phyloP scores from a whole-genome alignment of 768 basidiomycete species.

The Amanita exitialis region DNA sequence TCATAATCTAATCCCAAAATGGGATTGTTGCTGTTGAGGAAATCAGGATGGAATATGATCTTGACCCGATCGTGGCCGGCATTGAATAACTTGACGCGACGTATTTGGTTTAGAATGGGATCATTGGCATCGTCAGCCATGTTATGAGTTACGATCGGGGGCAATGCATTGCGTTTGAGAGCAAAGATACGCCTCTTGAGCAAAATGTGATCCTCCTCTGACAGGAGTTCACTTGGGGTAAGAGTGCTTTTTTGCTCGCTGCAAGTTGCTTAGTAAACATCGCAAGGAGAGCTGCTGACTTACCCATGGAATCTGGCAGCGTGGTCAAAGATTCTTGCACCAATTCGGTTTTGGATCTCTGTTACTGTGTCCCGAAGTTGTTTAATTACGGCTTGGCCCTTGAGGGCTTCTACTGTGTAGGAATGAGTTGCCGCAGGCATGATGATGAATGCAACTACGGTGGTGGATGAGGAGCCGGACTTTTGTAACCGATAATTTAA shows the following conservation, averaged over 20 bases:
- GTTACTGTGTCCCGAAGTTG: slow-evolving; percentile 93
- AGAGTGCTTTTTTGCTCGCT: slow-evolving; percentile 72
- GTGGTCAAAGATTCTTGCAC: slow-evolving; percentile 87
- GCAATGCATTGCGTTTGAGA: slow-evolving; percentile 88
- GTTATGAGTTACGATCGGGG: slow-evolving; percentile 96
- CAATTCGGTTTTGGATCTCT: slow-evolving; percentile 91
- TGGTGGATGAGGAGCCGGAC: slow-evolving; percentile 61
- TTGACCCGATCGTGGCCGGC: slow-evolving; percentile 84
- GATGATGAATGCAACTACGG: slow-evolving; percentile 97
- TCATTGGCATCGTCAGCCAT: slow-evolving; percentile 92
- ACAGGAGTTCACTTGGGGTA: slow-evolving; percentile 67
- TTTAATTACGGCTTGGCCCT: slow-evolving; percentile 93
- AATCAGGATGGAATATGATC: slow-evolving; percentile 96
- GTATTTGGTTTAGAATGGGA: slow-evolving; percentile 91
- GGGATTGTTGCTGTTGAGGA: slow-evolving; percentile 95
- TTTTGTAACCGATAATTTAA: slow-evolving; percentile 45
- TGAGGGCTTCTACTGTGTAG: slow-evolving; percentile 95
- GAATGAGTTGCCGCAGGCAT: slow-evolving; percentile 96
- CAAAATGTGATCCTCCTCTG: slow-evolving; percentile 86
- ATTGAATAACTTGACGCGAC: slow-evolving; percentile 93
- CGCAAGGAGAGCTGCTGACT: slow-evolving; percentile 14
- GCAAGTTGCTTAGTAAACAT: slow-evolving; percentile 8
- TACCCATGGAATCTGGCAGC: slow-evolving; percentile 89
- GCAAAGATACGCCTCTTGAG: slow-evolving; percentile 96
- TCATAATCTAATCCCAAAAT: slow-evolving; percentile 97